Percentiles rank a stretch among this genome's conserved stretches.
These are phyloP conservation scores for Heritiera littoralis DNA, from an alignment of 345 rosid species.

Conservation along the genomic window DNA sequence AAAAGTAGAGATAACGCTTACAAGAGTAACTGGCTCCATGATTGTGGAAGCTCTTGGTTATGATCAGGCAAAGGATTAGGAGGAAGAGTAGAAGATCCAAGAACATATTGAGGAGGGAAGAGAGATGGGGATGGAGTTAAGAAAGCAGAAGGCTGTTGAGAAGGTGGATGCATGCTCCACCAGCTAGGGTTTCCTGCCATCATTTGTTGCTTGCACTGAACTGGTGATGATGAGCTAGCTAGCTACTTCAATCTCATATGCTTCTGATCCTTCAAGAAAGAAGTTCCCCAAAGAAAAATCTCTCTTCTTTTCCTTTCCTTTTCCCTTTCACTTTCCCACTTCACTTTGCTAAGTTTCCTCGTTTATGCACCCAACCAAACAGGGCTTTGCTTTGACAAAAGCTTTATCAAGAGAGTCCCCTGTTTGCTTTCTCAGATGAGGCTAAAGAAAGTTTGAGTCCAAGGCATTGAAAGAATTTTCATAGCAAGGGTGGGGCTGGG, in stretches of 20 bases:
- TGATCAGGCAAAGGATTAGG: slow-evolving; percentile 35
- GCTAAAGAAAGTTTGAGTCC: slow-evolving; percentile 42
- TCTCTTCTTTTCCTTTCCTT: slow-evolving; percentile 23
- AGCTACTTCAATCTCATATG: slow-evolving; percentile 7
- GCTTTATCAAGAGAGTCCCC: slow-evolving; percentile 21
- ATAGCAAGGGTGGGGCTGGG: slow-evolving; percentile 40
- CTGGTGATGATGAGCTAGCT: neutral
- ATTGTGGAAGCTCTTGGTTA: slow-evolving; percentile 49
- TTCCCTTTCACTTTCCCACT: slow-evolving; percentile 33
- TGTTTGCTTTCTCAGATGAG: slow-evolving; percentile 51
- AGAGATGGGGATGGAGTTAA: slow-evolving; percentile 30
- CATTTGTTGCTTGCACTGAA: slow-evolving; percentile 37
- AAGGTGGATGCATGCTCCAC: slow-evolving; percentile 65
- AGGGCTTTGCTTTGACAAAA: slow-evolving; percentile 34
- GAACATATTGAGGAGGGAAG: slow-evolving; percentile 40
- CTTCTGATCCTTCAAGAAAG: slow-evolving; percentile 11
- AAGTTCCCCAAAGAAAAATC: slow-evolving; percentile 17
- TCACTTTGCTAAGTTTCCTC: slow-evolving; percentile 44
- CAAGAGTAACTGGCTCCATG: slow-evolving; percentile 67
- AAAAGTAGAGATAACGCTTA: slow-evolving; percentile 21
- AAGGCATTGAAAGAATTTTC: slow-evolving; percentile 32
- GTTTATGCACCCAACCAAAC: slow-evolving; percentile 50
- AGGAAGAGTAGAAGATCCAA: slow-evolving; percentile 51
- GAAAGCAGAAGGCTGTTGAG: slow-evolving; percentile 42
- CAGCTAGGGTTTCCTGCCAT: slow-evolving; percentile 78